Percentiles rank a stretch among this genome's conserved stretches.
phyloP scores from a whole-genome alignment of 495 filamentous ascomycete species.

The Melanomma pulvis-pyrius region DNA sequence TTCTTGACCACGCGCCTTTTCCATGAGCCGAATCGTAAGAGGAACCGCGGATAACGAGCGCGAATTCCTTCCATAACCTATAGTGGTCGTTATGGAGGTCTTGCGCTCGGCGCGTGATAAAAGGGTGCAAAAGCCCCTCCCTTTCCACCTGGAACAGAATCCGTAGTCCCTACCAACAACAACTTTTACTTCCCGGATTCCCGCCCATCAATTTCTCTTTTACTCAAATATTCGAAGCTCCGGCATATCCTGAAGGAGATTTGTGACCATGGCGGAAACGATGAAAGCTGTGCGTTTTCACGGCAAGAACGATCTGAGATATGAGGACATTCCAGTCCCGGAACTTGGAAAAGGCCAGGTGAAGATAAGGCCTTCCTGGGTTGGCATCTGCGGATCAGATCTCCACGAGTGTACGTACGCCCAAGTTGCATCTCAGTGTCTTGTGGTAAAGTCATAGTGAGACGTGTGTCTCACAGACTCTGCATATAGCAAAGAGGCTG shows the following conservation, averaged over 20 bases:
- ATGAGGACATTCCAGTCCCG: slow-evolving; percentile 46
- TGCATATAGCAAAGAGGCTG: too few species aligned
- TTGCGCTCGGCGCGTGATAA: neutral
- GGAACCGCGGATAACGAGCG: slow-evolving; percentile 7
- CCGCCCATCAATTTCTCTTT: neutral
- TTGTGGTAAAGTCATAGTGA: too few species aligned
- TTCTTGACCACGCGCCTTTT: slow-evolving; percentile 19
- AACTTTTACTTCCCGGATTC: neutral
- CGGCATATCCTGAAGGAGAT: neutral
- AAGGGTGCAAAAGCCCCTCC: neutral
- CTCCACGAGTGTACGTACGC: slow-evolving; percentile 70
- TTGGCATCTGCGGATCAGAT: slow-evolving; percentile 63
- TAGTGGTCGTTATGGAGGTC: neutral
- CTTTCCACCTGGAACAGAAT: neutral
- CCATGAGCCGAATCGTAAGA: neutral
- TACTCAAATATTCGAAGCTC: neutral
- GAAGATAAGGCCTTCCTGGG: slow-evolving; percentile 57
- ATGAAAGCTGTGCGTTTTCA: slow-evolving; percentile 50
- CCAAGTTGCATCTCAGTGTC: too few species aligned
- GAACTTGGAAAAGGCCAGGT: slow-evolving; percentile 43
- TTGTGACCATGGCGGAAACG: slow-evolving; percentile 3
- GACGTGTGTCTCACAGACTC: too few species aligned
- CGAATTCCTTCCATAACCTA: neutral
- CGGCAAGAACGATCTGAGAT: slow-evolving; percentile 44
- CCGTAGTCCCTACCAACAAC: neutral